Evolutionary conservation across 192 early-diverging fungal genomes (phyloP), one percentile per base, ranked within the genome.

Genomic region (Phlyctochytrium bullatum): DNA sequence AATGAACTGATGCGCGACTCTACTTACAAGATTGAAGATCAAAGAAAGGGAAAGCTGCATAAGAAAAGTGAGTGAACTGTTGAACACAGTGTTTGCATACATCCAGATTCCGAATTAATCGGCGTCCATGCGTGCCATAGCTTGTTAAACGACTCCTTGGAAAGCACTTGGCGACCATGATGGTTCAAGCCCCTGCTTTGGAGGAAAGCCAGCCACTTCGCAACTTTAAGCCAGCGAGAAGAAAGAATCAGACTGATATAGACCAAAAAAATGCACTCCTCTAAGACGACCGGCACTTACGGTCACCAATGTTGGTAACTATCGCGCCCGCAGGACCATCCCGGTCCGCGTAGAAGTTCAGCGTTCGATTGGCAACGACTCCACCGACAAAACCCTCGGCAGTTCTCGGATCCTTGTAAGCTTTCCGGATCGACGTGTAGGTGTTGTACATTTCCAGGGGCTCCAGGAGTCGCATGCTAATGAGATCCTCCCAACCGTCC

Each of bases 141-240:
- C 32, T 32, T 17, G 14, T 61, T 32, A 23, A 66, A 66, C 17
- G 51, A 30, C 24, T 10, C 16, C 23, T 20, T 52, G 23, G 65
- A 66, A 20, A 66, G n/a, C 12, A 66, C n/a, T 17, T 27, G 53
- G 29, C 20, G 51, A 34, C 65, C 65, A n/a, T 66, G 30, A 14
- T 31, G 32, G 32, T 30, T 14, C 4, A 30, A n/a, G 17, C 53
- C 65, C 23, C 27, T 66, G 4, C 29, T 20, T 30, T 58, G 27
- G 10, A 66, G 34, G 32, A 66, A 66, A 12, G 52, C 29, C 27
- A 33, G 52, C 65, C 65, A 66, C 57, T 66, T 66, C 20, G 65
- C 52, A 17, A 66, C 65, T 66, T n/a, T n/a, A n/a, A n/a, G n/a
- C n/a, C n/a, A n/a, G n/a, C n/a, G n/a, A n/a, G 6, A 1, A 3